Percentiles rank a stretch among this genome's conserved stretches.
Conservation (phyloP, 1,284 basidiomycete species). For the Serendipita sp. region DNA sequence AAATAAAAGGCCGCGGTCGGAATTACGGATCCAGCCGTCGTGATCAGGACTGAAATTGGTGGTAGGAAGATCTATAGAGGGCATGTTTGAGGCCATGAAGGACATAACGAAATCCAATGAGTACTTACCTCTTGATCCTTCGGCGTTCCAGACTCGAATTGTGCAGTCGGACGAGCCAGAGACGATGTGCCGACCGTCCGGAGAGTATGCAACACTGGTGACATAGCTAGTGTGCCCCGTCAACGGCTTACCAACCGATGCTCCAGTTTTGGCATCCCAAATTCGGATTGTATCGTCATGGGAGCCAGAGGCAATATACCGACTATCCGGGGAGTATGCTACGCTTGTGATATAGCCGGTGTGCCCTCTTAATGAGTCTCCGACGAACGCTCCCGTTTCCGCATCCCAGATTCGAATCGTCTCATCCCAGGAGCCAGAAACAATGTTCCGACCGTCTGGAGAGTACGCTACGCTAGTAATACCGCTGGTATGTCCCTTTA, state of each 20-base stretch:
- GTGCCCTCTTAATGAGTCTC: constrained; percentile 9
- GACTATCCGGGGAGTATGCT: constrained; percentile 11
- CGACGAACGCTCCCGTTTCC: constrained; percentile 7
- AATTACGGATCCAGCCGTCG: too few relatives aligned
- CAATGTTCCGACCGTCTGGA: constrained; percentile 15
- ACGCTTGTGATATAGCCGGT: neutral
- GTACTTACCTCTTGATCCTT: neutral
- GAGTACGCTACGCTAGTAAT: constrained; percentile 12
- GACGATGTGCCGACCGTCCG: neutral
- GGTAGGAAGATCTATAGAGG: too few relatives aligned
- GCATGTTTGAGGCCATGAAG: too few relatives aligned
- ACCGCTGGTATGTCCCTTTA: constrained; percentile 5
- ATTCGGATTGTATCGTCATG: neutral
- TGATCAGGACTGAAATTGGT: too few relatives aligned
- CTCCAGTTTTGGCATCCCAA: constrained; percentile 6
- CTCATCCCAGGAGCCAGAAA: constrained; percentile 14
- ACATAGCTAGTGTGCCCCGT: neutral
- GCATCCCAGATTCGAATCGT: constrained; percentile 14
- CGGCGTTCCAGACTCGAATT: constrained; percentile 24
- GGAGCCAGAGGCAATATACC: neutral
- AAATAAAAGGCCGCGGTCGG: too few relatives aligned
- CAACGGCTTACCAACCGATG: neutral
- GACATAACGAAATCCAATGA: too few relatives aligned
- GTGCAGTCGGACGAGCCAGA: constrained; percentile 8
- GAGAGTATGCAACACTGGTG: neutral